Base-by-base conservation (phyloP, 768 basidiomycete genomes). In the Leccinellum albellum region DNA sequence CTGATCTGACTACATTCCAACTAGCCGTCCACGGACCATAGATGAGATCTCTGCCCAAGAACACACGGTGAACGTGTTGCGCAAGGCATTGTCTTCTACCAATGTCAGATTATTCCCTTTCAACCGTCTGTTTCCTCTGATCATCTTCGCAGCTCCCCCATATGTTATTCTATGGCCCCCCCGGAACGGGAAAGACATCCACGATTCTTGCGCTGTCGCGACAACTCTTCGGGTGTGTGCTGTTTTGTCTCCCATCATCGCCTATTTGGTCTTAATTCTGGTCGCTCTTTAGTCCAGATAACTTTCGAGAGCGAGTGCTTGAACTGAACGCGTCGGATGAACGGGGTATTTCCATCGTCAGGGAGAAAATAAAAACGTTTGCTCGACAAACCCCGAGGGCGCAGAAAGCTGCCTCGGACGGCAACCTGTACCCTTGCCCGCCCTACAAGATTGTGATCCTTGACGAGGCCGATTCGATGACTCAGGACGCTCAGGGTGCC, bases 381-480 rank as follows among this genome's bases (percentile, higher is more conserved):
- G 97, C 97, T 14, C 86, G 90, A 47, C 91, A 94, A 71, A 93
- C 91, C 23, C 91, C 91, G 33, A 83, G 89, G 58, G 90, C 89
- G n/a, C 84, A 89, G 68, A 71, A 81, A 14, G 73, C 78, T 10
- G 76, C 87, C n/a, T 87, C 87, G 0, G 88, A 91, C 61, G 86
- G 86, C 23, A 89, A 89, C 67, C 81, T 78, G 44, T 98, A 98
- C 68, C 96, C 95, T 45, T 96, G 91, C 70, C 97, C 97, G 14
- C 97, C 97, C 0, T 99, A 92, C 79, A 99, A 99, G 71, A 96
- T 99, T 61, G 89, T 99, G 68, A 98, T 99, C 60, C 83, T 99
- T 24, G 97, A 99, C 66, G 97, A 99, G 74, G 97, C 97, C 21
- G 97, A 99, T 72, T 96, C 94, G 6, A 99, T 99, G 97, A 99